phyloP scores from a whole-genome alignment of 192 early-diverging fungal genomes.

The Backusella psychrophila region DNA sequence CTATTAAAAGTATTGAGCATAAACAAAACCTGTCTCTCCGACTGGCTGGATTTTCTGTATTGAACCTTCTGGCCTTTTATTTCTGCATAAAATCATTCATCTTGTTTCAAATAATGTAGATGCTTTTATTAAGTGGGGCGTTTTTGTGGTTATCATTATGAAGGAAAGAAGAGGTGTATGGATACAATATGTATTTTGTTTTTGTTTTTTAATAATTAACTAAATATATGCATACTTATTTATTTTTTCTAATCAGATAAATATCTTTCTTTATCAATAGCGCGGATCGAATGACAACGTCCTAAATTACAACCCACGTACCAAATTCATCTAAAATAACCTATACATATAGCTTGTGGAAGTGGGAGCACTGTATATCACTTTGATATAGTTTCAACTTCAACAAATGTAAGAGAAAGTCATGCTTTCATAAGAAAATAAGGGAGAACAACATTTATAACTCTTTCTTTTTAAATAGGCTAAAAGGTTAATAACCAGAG shows the following conservation, averaged over 20 bases:
- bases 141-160: neutral
- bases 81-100: neutral
- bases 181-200: neutral
- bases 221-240: neutral
- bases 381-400: neutral
- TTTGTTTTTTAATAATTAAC: neutral
- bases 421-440: too few species aligned
- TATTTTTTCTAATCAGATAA: neutral
- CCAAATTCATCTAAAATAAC: conserved; percentile 18
- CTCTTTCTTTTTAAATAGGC: conserved; percentile 7
- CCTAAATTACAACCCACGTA: conserved; percentile 10
- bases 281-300: conserved; percentile 7
- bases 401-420: neutral
- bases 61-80: neutral
- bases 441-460: neutral
- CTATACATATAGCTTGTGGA: conserved; percentile 22
- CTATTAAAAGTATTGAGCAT: neutral
- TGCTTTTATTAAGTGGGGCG: neutral
- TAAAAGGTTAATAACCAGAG: neutral
- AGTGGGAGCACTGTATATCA: conserved; percentile 5
- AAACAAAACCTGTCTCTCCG: neutral
- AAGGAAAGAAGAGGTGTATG: neutral
- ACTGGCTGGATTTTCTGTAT: neutral
- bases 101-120: neutral
- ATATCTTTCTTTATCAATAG: neutral